Conservation (phyloP, 768 basidiomycete species). For the Symmetrospora coprosmae region DNA sequence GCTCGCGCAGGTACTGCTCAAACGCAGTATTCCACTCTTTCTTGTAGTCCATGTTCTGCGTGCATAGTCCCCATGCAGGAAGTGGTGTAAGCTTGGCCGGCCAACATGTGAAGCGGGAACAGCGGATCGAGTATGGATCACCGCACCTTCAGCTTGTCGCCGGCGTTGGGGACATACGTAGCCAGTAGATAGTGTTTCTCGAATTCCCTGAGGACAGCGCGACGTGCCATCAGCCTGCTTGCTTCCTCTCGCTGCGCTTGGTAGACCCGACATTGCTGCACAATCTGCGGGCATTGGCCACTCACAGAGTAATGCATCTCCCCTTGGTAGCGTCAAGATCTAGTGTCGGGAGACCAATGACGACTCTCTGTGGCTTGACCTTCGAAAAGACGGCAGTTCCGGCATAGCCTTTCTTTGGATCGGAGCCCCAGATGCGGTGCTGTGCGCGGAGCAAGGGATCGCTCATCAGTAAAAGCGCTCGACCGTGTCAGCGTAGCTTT, state of each 20-base stretch:
- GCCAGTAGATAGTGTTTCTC: conserved; percentile 13
- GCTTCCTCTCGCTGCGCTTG: too few relatives aligned
- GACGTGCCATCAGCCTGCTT: background rate
- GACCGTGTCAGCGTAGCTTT: background rate
- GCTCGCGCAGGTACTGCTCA: conserved; percentile 52
- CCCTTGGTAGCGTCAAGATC: conserved; percentile 4
- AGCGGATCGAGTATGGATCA: background rate
- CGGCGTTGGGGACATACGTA: conserved; percentile 67
- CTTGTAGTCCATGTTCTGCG: conserved; percentile 59
- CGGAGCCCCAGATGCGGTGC: conserved; percentile 32
- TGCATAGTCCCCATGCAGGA: background rate
- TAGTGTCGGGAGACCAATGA: conserved; percentile 8
- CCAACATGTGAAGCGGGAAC: background rate
- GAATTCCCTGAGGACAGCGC: background rate
- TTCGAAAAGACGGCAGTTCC: conserved; percentile 73
- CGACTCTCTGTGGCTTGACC: conserved; percentile 51
- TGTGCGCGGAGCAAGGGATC: background rate
- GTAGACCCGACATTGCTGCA: too few relatives aligned
- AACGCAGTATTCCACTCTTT: conserved; percentile 69
- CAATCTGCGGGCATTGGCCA: background rate
- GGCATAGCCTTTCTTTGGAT: conserved; percentile 58
- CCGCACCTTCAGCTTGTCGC: conserved; percentile 54
- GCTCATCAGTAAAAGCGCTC: conserved; percentile 11
- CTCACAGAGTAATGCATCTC: conserved; percentile 14
- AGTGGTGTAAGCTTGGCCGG: background rate